Base-by-base conservation (phyloP, 2,329 filamentous ascomycete species). In the Cercospora citrullina region DNA sequence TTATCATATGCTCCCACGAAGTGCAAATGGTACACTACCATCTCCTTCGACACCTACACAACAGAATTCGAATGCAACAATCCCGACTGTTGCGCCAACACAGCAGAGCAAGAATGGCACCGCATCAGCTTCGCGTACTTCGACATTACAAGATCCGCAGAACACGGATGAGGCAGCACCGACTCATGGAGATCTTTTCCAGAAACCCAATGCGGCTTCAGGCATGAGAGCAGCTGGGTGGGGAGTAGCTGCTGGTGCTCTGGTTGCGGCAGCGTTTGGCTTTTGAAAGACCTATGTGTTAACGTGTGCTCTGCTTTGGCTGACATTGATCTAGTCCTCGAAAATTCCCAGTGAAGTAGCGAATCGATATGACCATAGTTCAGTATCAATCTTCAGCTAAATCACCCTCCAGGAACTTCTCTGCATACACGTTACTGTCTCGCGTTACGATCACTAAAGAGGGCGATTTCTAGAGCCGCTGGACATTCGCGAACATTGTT, bases 41-140 rank as follows among this genome's bases (percentile, higher is more conserved):
- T 26, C 48, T 55, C 16, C 48, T 55, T 55, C 48, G 23, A 28
- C 48, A 55, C 7, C 48, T 26, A 26, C 23, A 8, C 23, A 28
- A 28, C 48, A 55, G 26, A 28, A 8, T 26, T 28, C 23, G n/a
- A 65, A 68, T 30, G 48, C 12, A 9, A 68, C 66, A n/a, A 30
- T 57, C 3, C 62, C 57, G 9, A 33, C 53, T 30, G 48, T 63
- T 39, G 59, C 63, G n/a, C 60, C 67, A 4, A 55, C 67, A 26
- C 53, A 63, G 53, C 63, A 66, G 53, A 64, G 42, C 6, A 61
- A 42, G 16, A 68, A 60, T 26, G 28, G 5, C 21, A 55, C 48
- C 30, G 23, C 14, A 14, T 26, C 48, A 1, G 48, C 48, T 53
- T 53, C 48, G 21, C 21, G 26, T 12, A 55, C 48, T n/a, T 28